Percentiles rank a stretch among this genome's conserved stretches.
These are phyloP conservation scores for Ogataea thermomethanolica DNA, from an alignment of 805 yeast genomes.

Conservation along the genomic window DNA sequence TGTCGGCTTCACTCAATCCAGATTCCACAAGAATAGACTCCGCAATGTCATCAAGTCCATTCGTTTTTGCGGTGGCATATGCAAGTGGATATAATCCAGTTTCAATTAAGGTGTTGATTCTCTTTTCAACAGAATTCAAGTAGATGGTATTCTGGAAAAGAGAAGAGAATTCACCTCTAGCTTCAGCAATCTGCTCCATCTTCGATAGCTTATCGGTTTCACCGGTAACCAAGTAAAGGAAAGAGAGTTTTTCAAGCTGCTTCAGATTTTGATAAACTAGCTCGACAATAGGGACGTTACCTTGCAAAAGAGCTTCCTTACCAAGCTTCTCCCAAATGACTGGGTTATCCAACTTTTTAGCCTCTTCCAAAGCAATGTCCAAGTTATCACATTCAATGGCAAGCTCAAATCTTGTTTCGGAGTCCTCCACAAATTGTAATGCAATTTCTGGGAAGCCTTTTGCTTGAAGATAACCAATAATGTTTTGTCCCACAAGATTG, in stretches of 20 bases:
- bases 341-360: slow-evolving; percentile 65
- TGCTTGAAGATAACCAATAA: slow-evolving; percentile 90
- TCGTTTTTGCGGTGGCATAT: slow-evolving; percentile 85
- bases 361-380: slow-evolving; percentile 83
- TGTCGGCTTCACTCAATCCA: slow-evolving; percentile 58
- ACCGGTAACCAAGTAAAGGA: slow-evolving; percentile 83
- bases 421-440: slow-evolving; percentile 91
- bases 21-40: slow-evolving; percentile 66
- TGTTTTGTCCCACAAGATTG: slow-evolving; percentile 94
- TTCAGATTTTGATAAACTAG: slow-evolving; percentile 84
- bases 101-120: slow-evolving; percentile 69
- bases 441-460: slow-evolving; percentile 98
- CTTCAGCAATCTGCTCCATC: slow-evolving; percentile 88
- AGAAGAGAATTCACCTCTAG: slow-evolving; percentile 75
- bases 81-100: slow-evolving; percentile 87
- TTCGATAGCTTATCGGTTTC: slow-evolving; percentile 68
- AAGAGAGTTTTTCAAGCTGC: slow-evolving; percentile 83
- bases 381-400: slow-evolving; percentile 93
- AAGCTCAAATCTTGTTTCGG: slow-evolving; percentile 92
- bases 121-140: slow-evolving; percentile 67
- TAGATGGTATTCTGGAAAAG: slow-evolving; percentile 80
- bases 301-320: slow-evolving; percentile 83
- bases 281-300: slow-evolving; percentile 82
- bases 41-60: slow-evolving; percentile 76
- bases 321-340: slow-evolving; percentile 80